A percentile compares a stretch with the other conserved stretches of the same genome.
Conservation (phyloP, 2,329 filamentous ascomycete species). For the Colletotrichum sp. region DNA sequence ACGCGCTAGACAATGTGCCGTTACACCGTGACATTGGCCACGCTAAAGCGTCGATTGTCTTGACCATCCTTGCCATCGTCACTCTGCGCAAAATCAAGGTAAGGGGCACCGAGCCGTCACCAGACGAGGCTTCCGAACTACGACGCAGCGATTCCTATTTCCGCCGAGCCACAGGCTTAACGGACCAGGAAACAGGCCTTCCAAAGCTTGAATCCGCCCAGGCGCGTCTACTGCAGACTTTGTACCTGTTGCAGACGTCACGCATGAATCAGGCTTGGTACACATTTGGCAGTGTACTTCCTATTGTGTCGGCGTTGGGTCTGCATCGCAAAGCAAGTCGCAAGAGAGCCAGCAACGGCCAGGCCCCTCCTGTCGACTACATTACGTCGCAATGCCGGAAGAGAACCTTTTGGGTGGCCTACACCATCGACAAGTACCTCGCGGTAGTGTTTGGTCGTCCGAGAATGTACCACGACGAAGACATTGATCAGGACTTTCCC, state of each 20-base stretch:
- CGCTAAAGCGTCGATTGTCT: constrained; percentile 50
- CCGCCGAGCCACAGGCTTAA: constrained; percentile 24
- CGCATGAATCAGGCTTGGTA: constrained; percentile 69
- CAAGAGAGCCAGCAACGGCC: neutral
- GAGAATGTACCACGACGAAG: constrained; percentile 65
- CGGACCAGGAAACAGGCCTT: constrained; percentile 55
- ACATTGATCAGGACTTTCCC: constrained; percentile 67
- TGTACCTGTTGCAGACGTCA: constrained; percentile 63
- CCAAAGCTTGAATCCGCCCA: constrained; percentile 63
- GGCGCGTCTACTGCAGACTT: constrained; percentile 59
- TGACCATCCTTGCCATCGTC: constrained; percentile 54
- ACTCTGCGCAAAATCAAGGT: constrained; percentile 48
- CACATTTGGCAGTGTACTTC: constrained; percentile 61
- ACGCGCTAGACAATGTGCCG: constrained; percentile 38
- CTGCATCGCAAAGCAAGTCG: constrained; percentile 17
- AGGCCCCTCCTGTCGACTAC: constrained; percentile 36
- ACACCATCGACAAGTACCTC: constrained; percentile 67
- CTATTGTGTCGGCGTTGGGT: constrained; percentile 53
- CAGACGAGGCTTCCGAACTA: constrained; percentile 8
- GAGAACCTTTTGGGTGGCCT: constrained; percentile 66
- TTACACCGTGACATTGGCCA: constrained; percentile 43
- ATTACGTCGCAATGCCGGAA: constrained; percentile 57
- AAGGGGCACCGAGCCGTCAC: neutral
- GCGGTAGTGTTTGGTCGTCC: constrained; percentile 68
- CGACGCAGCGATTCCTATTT: constrained; percentile 30